Conservation (phyloP, 2,329 filamentous ascomycete species). For the Colletotrichum siamense region DNA sequence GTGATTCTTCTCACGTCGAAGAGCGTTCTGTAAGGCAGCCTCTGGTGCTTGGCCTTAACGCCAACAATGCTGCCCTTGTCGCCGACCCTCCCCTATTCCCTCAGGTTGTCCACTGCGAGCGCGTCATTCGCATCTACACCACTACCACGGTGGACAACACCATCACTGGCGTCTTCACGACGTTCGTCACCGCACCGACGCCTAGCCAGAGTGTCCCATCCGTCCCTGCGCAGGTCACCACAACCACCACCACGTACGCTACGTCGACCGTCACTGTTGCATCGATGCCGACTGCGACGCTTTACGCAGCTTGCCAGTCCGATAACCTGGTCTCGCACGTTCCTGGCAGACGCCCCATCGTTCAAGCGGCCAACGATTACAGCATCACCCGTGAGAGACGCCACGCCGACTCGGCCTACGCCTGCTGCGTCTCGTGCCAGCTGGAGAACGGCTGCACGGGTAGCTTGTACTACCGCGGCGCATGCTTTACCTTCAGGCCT, state of each 20-base stretch:
- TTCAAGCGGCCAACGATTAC: not conserved
- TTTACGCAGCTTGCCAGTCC: constrained; percentile 9
- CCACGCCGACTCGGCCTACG: not conserved
- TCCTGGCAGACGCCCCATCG: not conserved
- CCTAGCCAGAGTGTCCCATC: not conserved
- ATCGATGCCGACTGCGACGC: not conserved
- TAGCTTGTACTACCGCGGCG: not conserved
- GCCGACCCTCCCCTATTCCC: not conserved
- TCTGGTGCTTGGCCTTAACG: not conserved
- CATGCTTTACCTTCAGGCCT: constrained; percentile 6
- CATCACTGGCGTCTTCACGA: not conserved
- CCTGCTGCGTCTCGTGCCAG: constrained; percentile 13
- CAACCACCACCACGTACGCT: not conserved
- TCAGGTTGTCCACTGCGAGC: constrained; percentile 7
- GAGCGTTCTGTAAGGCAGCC: not conserved
- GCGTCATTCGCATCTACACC: constrained; percentile 1
- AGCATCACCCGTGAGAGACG: not conserved
- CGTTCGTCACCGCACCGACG: not conserved
- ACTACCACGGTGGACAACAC: not conserved
- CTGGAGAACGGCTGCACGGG: not conserved
- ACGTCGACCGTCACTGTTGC: not conserved
- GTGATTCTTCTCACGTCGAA: not conserved
- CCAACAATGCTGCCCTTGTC: not conserved
- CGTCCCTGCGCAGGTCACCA: not conserved
- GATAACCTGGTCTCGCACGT: not conserved